phyloP scores from a whole-genome alignment of 2,329 filamentous ascomycete genomes.

The Lachnum nothofagi region DNA sequence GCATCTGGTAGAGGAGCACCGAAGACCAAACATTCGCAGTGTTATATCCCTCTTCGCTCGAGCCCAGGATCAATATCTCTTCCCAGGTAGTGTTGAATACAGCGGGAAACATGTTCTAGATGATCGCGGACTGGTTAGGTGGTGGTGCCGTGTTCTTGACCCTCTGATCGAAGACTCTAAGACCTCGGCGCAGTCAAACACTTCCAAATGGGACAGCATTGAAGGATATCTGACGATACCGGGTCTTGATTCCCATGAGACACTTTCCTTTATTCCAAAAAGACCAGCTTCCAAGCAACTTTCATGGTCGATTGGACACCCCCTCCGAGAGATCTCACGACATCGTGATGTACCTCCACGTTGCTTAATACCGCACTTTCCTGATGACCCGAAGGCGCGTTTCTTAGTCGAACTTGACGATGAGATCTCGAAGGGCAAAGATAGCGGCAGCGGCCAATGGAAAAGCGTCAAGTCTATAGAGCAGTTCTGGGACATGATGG shows the following conservation, averaged over 20 bases:
- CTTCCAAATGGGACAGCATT: slow-evolving; percentile 40
- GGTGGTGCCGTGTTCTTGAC: slow-evolving; percentile 90
- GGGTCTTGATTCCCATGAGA: slow-evolving; percentile 77
- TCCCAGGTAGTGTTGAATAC: slow-evolving; percentile 86
- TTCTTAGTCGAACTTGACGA: slow-evolving; percentile 87
- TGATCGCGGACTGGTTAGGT: slow-evolving; percentile 82
- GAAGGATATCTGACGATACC: slow-evolving; percentile 83
- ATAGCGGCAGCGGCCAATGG: slow-evolving; percentile 65
- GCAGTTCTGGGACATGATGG: slow-evolving; percentile 99
- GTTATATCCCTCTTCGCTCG: slow-evolving; percentile 88
- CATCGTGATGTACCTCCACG: slow-evolving; percentile 67
- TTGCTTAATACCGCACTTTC: slow-evolving; percentile 83
- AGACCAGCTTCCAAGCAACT: slow-evolving; percentile 33
- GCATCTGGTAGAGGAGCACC: slow-evolving; percentile 64
- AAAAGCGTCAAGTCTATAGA: slow-evolving; percentile 75
- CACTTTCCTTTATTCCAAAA: slow-evolving; percentile 68
- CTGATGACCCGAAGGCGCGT: slow-evolving; percentile 90
- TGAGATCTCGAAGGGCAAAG: slow-evolving; percentile 58
- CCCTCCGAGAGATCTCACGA: slow-evolving; percentile 61
- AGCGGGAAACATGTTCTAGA: slow-evolving; percentile 82
- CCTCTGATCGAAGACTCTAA: slow-evolving; percentile 49
- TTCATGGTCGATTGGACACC: slow-evolving; percentile 63
- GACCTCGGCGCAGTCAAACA: not conserved
- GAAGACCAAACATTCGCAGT: slow-evolving; percentile 60
- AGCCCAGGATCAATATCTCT: slow-evolving; percentile 89